Evolutionary conservation across 2,329 filamentous ascomycete genomes (phyloP), one percentile per base, ranked within the genome.

Genomic region (Colletotrichum tamarilloi): DNA sequence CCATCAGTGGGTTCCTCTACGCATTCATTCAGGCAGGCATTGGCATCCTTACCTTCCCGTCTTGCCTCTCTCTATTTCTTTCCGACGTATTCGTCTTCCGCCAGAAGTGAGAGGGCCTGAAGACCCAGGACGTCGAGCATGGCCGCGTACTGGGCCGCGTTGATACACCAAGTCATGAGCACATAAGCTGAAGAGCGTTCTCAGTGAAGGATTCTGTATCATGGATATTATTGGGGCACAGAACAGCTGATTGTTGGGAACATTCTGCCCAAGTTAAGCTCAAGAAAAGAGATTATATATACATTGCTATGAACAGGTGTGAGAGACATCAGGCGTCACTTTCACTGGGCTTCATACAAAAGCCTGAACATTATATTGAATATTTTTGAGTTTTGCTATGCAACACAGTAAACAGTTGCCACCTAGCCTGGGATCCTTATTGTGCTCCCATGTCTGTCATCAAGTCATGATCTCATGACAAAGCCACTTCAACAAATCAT

Each of bases 381-480:
- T 28, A 8, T 55, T 6, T 60, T 53, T 22, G 35, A 62, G 32
- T 62, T 62, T 56, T 32, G 16, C 4, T 55, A 38, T 24, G 68
- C 46, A 35, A 9, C 24, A 49, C 6, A 16, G 12, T 30, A 38
- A 5, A 9, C 16, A 3, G 35, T 1, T 24, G 16, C 38, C 12
- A 24, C 32, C 38, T 12, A 19, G 38, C 6, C 58, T 26, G 26
- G 24, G 5, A 32, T 26, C 26, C 49, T 16, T 26, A 5, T 12
- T 67, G 35, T 63, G 22, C 9, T 9, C 38, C 60, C 66, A 55
- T 69, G 2, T 28, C 24, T 28, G 30, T 55, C 65, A n/a, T 68
- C 58, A 72, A 56, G 5, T 72, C 66, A 32, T 70, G 42, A 46
- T 64, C 19, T 70, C 55, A 24, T 70, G 16, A 49, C 2, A 11